Percentiles rank a stretch among this genome's conserved stretches.
Evolutionary conservation across 129 eudicot species (phyloP).

Genomic region (Flaveria ramosissima): DNA sequence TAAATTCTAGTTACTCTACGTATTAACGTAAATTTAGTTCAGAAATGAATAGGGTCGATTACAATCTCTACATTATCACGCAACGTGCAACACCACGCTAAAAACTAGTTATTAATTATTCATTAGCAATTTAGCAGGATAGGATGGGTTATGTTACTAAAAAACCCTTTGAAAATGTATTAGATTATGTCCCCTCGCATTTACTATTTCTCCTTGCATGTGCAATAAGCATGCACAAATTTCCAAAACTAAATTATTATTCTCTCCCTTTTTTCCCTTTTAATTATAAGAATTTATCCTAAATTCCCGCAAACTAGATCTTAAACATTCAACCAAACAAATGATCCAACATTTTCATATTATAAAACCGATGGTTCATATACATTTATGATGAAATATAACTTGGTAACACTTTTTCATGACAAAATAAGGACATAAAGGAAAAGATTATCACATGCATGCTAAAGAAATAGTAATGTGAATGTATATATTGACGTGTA

Average conservation of each 20-base stretch:
- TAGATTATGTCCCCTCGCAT: not conserved
- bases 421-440: conserved; percentile 4
- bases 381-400: not conserved
- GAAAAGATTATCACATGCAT: not conserved
- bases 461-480: not conserved
- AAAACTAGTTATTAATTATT: no score
- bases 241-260: not conserved
- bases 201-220: not conserved
- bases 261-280: not conserved
- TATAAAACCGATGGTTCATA: not conserved
- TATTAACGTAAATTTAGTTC: no score
- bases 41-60: no score
- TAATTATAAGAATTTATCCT: not conserved
- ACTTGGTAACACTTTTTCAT: not conserved
- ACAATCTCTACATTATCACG: no score
- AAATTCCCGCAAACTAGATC: not conserved
- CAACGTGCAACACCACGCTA: no score
- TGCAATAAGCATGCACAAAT: not conserved
- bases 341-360: not conserved
- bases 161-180: not conserved
- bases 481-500: conserved; percentile 7
- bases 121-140: no score
- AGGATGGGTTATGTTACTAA: not conserved
- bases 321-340: not conserved
- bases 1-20: no score